These are phyloP conservation scores for Arabidopsis hybrid DNA, from an alignment of 441 rosid genomes.

Conservation along the genomic window DNA sequence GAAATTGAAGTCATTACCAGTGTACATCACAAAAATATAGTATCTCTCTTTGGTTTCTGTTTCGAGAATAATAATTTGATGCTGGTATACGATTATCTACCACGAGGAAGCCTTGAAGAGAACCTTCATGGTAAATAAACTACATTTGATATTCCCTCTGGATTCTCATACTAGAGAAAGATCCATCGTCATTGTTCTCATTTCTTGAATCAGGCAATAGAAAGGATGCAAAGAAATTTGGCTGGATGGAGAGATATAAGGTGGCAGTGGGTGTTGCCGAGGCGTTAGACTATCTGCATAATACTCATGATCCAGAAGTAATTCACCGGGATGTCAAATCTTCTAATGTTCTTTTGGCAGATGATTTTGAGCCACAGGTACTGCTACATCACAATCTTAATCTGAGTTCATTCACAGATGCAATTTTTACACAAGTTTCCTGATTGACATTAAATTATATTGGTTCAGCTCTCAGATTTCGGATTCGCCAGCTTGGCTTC, in stretches of 20 bases:
- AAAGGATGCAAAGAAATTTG: slow-evolving; percentile 58
- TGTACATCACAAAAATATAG: slow-evolving; percentile 78
- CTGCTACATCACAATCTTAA: slow-evolving; percentile 5
- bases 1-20: slow-evolving; percentile 83
- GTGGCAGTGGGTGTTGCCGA: slow-evolving; percentile 88
- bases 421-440: background rate
- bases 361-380: slow-evolving; percentile 95
- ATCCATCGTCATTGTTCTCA: slow-evolving; percentile 33
- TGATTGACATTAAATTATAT: slow-evolving; percentile 29
- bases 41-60: slow-evolving; percentile 89
- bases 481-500: slow-evolving; percentile 81
- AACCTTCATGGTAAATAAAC: slow-evolving; percentile 71
- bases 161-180: slow-evolving; percentile 24
- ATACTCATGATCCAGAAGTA: slow-evolving; percentile 62
- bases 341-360: slow-evolving; percentile 82
- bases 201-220: slow-evolving; percentile 53
- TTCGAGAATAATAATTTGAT: slow-evolving; percentile 69
- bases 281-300: slow-evolving; percentile 85
- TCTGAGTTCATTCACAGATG: slow-evolving; percentile 15
- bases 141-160: slow-evolving; percentile 21
- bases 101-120: slow-evolving; percentile 93
- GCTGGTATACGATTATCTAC: slow-evolving; percentile 75
- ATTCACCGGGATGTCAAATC: slow-evolving; percentile 96
- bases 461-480: slow-evolving; percentile 87
- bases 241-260: slow-evolving; percentile 82